These are phyloP conservation scores for Trametes coccinea DNA, from an alignment of 768 basidiomycete species.

Conservation along the genomic window DNA sequence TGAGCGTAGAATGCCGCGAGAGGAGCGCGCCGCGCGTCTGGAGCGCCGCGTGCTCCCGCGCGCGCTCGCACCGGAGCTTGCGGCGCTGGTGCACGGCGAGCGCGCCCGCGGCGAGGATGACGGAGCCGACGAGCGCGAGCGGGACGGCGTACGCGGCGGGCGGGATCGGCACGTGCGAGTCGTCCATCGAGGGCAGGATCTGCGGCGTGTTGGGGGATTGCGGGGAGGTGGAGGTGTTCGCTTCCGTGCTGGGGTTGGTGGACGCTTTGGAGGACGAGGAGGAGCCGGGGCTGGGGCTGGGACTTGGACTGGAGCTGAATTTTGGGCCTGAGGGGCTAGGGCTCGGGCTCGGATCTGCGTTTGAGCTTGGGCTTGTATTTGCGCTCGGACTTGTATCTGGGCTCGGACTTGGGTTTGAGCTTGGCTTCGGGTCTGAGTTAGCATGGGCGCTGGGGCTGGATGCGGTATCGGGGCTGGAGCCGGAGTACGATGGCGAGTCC, in stretches of 20 bases:
- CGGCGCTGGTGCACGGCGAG: slow-evolving; percentile 31
- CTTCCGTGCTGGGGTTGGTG: too few relatives aligned
- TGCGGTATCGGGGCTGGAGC: too few relatives aligned
- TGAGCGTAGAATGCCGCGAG: slow-evolving; percentile 19
- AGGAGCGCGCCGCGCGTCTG: slow-evolving; percentile 9
- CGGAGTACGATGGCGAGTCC: background rate
- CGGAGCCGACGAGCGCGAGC: slow-evolving; percentile 33
- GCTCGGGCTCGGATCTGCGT: too few relatives aligned
- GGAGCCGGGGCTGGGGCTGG: too few relatives aligned
- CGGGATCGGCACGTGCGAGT: slow-evolving; percentile 28
- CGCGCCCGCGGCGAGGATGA: slow-evolving; percentile 31
- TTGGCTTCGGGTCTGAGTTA: too few relatives aligned
- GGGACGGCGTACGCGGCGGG: slow-evolving; percentile 37
- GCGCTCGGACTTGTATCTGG: too few relatives aligned
- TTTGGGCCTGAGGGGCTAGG: too few relatives aligned
- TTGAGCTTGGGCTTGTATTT: too few relatives aligned
- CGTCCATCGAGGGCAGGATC: slow-evolving; percentile 23
- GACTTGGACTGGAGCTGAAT: too few relatives aligned
- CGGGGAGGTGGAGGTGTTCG: background rate
- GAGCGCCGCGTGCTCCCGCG: slow-evolving; percentile 8
- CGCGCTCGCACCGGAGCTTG: slow-evolving; percentile 28
- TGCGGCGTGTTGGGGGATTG: background rate
- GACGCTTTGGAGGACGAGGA: too few relatives aligned
- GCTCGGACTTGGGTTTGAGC: too few relatives aligned
- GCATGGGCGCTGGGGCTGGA: too few relatives aligned